Evolutionary conservation across 768 basidiomycete species (phyloP).

Genomic region (Cyclocybe aegerita): DNA sequence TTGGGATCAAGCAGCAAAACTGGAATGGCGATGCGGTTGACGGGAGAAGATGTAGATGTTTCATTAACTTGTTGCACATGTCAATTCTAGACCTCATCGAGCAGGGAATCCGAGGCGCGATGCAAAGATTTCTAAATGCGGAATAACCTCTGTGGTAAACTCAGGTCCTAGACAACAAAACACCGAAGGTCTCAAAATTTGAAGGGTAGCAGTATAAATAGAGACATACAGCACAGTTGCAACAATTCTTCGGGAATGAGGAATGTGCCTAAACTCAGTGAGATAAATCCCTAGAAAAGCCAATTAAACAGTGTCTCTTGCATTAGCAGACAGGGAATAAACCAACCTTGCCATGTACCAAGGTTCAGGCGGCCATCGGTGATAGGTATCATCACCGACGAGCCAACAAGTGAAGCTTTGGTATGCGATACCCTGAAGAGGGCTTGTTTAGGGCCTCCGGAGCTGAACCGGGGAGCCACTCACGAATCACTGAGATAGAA

Average conservation of each 20-base stretch:
- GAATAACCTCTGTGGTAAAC: too few relatives aligned
- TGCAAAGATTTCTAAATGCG: too few relatives aligned
- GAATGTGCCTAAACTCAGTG: conserved; percentile 73
- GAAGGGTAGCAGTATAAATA: not conserved
- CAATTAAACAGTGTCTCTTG: not conserved
- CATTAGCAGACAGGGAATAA: not conserved
- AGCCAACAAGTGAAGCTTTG: conserved; percentile 83
- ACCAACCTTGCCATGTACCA: conserved; percentile 89
- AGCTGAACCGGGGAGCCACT: conserved; percentile 21
- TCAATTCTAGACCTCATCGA: too few relatives aligned
- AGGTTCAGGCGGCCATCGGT: conserved; percentile 74
- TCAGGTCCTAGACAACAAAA: too few relatives aligned
- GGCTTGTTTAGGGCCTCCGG: not conserved
- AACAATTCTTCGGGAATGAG: conserved; percentile 70
- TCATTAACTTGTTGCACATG: too few relatives aligned
- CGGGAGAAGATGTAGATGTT: too few relatives aligned
- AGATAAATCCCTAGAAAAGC: conserved; percentile 72
- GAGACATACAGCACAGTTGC: conserved; percentile 74
- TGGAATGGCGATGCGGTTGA: too few relatives aligned
- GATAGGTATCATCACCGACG: conserved; percentile 82
- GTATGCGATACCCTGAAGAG: conserved; percentile 79
- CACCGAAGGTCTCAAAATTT: not conserved
- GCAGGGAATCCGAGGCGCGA: too few relatives aligned
- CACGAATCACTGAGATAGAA: conserved; percentile 65
- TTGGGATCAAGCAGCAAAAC: too few relatives aligned